These are phyloP conservation scores for Leccinum longicurvipes DNA, from an alignment of 768 basidiomycete species.

Conservation along the genomic window DNA sequence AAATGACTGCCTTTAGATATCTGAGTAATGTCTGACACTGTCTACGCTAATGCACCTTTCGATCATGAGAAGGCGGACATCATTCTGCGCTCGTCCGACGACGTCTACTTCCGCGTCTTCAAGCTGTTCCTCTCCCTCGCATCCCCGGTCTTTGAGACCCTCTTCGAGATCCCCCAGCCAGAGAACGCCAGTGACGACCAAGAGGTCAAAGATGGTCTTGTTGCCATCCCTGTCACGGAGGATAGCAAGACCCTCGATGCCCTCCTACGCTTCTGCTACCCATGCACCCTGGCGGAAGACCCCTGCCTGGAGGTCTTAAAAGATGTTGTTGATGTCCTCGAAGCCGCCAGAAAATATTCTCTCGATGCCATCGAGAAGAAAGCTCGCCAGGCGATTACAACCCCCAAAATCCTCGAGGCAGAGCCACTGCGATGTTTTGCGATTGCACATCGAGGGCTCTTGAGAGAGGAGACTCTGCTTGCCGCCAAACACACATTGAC, in stretches of 20 bases:
- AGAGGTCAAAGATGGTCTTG: constrained; percentile 12
- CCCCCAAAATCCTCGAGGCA: constrained; percentile 16
- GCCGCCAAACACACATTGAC: constrained; percentile 31
- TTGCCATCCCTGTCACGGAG: constrained; percentile 17
- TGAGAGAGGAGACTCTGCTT: constrained; percentile 22
- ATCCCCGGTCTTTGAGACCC: constrained; percentile 32
- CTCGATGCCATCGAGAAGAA: constrained; percentile 18
- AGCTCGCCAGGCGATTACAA: constrained; percentile 19
- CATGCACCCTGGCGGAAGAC: constrained; percentile 17
- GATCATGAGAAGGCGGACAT: constrained; percentile 19
- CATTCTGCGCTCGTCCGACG: constrained; percentile 25
- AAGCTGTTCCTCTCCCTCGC: constrained; percentile 31
- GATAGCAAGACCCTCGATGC: constrained; percentile 19
- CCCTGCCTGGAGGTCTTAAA: constrained; percentile 10
- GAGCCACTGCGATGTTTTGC: constrained; percentile 31
- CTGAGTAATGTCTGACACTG: neutral
- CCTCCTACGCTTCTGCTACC: constrained; percentile 25
- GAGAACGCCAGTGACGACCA: constrained; percentile 1
- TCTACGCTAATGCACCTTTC: constrained; percentile 15
- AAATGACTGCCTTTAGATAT: neutral
- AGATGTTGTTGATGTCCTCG: constrained; percentile 13
- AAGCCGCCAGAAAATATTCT: constrained; percentile 20
- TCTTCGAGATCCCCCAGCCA: constrained; percentile 32
- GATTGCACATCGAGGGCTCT: constrained; percentile 24
- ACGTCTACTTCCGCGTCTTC: constrained; percentile 30